A percentile compares a stretch with the other conserved stretches of the same genome.
phyloP scores from a whole-genome alignment of 495 filamentous ascomycete genomes.

The Penicillium arizonense region DNA sequence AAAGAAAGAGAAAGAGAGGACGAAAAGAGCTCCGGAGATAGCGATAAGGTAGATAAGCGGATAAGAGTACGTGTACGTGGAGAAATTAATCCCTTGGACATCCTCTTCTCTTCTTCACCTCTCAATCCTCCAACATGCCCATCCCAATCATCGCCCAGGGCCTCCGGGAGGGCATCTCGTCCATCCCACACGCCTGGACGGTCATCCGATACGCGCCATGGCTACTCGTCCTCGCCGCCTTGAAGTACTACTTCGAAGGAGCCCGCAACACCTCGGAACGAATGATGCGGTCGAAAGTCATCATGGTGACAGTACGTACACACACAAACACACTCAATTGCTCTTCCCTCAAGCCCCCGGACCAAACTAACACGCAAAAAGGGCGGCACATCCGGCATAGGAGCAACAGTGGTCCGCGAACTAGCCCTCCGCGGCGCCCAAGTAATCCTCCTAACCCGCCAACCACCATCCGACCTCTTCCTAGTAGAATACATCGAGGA shows the following conservation, averaged over 20 bases:
- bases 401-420: slow-evolving; percentile 66
- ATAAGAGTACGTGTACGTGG: slow-evolving; percentile 17
- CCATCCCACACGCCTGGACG: slow-evolving; percentile 63
- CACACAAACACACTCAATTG: not conserved
- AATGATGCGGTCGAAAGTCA: slow-evolving; percentile 85
- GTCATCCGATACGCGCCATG: slow-evolving; percentile 59
- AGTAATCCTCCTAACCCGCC: slow-evolving; percentile 83
- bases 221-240: slow-evolving; percentile 55
- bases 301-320: slow-evolving; percentile 77
- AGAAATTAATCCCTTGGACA: slow-evolving; percentile 18
- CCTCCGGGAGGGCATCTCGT: slow-evolving; percentile 60
- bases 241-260: slow-evolving; percentile 80
- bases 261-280: slow-evolving; percentile 74
- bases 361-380: slow-evolving; percentile 25
- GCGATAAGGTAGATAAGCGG: slow-evolving; percentile 13
- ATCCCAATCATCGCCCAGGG: slow-evolving; percentile 66
- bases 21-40: not conserved
- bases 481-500: slow-evolving; percentile 90
- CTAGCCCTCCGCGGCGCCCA: slow-evolving; percentile 86
- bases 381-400: slow-evolving; percentile 95
- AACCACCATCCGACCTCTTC: slow-evolving; percentile 78
- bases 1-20: not conserved
- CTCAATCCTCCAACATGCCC: slow-evolving; percentile 59
- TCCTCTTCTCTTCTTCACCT: slow-evolving; percentile 11
- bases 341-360: not conserved